Conservation (phyloP, 1,139 yeast species). For the Geotrichum histeridarum region DNA sequence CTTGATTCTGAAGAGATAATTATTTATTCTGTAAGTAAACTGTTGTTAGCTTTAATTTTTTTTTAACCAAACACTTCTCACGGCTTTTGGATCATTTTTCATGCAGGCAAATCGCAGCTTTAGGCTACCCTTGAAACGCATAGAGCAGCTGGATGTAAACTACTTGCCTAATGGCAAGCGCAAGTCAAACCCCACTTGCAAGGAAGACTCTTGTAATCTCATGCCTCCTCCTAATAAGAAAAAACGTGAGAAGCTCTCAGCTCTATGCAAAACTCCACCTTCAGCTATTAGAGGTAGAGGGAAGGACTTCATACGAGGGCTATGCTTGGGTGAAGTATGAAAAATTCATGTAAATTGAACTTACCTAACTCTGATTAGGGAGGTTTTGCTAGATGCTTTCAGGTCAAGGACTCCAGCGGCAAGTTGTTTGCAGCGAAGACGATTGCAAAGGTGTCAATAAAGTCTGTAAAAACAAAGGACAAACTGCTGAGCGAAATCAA, state of each 20-base stretch:
- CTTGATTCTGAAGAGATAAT: not conserved
- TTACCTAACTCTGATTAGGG: conserved; percentile 42
- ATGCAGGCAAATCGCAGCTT: not conserved
- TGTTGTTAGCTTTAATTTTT: no score
- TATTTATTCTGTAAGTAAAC: not conserved
- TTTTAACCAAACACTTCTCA: not conserved
- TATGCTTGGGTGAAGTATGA: conserved; percentile 70
- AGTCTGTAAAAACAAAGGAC: conserved; percentile 84
- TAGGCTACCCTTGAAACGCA: conserved; percentile 5
- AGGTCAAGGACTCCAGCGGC: conserved; percentile 78
- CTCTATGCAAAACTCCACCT: conserved; percentile 92
- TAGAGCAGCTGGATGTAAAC: conserved; percentile 1
- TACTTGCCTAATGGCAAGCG: not conserved
- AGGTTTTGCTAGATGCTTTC: conserved; percentile 97
- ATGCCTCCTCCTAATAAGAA: conserved; percentile 27
- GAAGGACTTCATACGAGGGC: conserved; percentile 85
- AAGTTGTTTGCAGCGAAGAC: conserved; percentile 93
- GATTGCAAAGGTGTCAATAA: conserved; percentile 90
- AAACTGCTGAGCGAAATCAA: conserved; percentile 85
- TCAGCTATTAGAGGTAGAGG: conserved; percentile 69
- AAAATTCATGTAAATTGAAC: not conserved
- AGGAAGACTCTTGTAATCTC: not conserved
- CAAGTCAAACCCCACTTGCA: not conserved
- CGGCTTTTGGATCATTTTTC: not conserved
- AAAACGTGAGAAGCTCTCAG: conserved; percentile 78